Conservation (phyloP, 2,329 filamentous ascomycete species). For the Emmonsia crescens region DNA sequence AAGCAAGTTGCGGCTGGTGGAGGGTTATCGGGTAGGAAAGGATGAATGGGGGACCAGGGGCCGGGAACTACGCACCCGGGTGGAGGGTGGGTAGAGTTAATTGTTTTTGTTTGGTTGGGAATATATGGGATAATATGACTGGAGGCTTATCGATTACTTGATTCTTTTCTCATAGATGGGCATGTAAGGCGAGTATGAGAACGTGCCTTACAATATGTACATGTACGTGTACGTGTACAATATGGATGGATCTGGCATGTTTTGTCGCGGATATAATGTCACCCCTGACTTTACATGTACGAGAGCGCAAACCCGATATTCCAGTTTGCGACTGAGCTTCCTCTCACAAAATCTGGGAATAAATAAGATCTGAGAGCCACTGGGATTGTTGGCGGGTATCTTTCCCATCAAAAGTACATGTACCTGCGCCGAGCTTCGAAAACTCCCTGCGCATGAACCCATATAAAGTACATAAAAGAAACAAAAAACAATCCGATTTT, state of each 20-base stretch:
- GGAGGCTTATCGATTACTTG: not conserved
- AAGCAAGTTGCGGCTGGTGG: not conserved
- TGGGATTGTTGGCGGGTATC: not conserved
- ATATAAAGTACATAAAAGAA: not conserved
- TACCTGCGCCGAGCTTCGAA: not conserved
- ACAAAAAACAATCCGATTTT: not conserved
- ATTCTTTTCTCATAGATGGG: not conserved
- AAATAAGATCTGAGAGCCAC: not conserved
- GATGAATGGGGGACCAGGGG: not conserved
- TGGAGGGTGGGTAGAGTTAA: not conserved
- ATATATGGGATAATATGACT: not conserved
- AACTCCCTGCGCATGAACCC: not conserved
- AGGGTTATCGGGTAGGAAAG: not conserved
- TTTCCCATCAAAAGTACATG: not conserved
- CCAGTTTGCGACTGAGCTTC: not conserved
- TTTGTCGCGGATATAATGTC: not conserved
- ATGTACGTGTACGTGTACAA: not conserved
- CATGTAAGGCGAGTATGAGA: not conserved
- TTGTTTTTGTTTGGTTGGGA: not conserved
- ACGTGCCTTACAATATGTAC: not conserved
- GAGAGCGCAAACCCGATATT: not conserved
- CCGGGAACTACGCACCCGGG: not conserved
- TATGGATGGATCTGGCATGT: not conserved
- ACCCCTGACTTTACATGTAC: not conserved
- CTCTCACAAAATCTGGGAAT: not conserved